Base-by-base conservation (phyloP, 805 yeast species). In the Metschnikowia hibisci region DNA sequence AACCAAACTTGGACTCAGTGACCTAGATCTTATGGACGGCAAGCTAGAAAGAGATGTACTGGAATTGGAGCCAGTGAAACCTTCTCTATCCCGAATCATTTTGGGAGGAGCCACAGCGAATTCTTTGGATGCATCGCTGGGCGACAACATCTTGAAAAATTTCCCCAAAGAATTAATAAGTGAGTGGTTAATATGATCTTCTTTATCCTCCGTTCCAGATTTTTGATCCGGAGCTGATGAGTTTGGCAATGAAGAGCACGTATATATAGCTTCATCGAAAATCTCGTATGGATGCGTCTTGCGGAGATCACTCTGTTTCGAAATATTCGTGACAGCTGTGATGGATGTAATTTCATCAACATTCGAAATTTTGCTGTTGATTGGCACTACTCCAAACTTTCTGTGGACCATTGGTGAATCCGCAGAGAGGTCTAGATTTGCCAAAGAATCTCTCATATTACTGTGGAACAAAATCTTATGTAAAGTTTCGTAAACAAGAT, bases 241-340 rank as follows among this genome's bases (percentile, higher is more conserved):
- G 15, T 46, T 46, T 12, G 63, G 57, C 33, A 57, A 43, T 12
- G 61, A 45, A 7, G 62, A 50, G 36, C 63, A 58, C 1, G 59
- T 68, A 57, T 81, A 81, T 26, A 79, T 71, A 1, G 84, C 81
- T 52, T 82, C 87, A 58, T 82, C 87, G 39, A 81, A 71, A 2
- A 82, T 71, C 50, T 82, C 87, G 57, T 71, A 82, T 0, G 85
- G 76, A 57, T 78, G 82, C 1, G 78, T 71, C 49, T 77, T 75
- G 30, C 76, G 60, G 31, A 69, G 58, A 44, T 68, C 73, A 41
- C 69, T 61, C 8, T 63, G 50, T 37, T 56, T 58, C 11, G 53
- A 30, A 0, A 55, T 43, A 10, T 47, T 34, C 1, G 57, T 44
- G 15, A 57, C 50, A 2, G 60, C 37, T 36, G 46, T 44, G 29